Base-by-base conservation (phyloP, 176 grass and related monocot genomes). In the Aegilops sharonensis region DNA sequence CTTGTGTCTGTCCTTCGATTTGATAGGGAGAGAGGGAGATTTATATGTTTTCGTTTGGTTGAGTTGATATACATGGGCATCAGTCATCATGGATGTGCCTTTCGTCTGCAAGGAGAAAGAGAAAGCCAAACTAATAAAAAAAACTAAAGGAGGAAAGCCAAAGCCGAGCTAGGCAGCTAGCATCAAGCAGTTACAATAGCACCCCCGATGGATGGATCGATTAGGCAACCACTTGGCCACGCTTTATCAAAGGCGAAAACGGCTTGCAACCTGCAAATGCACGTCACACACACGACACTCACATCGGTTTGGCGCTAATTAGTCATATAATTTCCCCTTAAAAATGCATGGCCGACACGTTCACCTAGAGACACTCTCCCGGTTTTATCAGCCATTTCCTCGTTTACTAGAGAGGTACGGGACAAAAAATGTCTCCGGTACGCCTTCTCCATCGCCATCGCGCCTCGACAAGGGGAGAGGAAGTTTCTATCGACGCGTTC, bases 221-320 rank as follows among this genome's bases (percentile, higher is more conserved):
- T 75, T 75, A 68, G 5, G 37, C 83, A 76, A 76, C 78, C 62
- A 81, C 64, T 64, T 27, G 11, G 29, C 39, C 35, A 14, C 14
- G 18, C 70, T 90, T 90, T 83, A 66, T 40, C 80, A 90, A 87
- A 90, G 80, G 25, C 29, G 89, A 90, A 79, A 90, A 87, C 85
- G 47, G 18, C 85, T 2, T 87, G 35, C 64, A 75, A 87, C 85
- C 89, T 67, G 45, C 11, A 32, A 0, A 59, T 23, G 52, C 5
- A 32, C 13, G 29, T 30, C 42, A 50, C 25, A 29, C n/a, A 68
- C 65, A 70, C 20, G 30, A 17, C 42, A 34, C 20, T 52, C 1
- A 0, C 6, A 23, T 79, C 35, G 25, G 40, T 21, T 66, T 32
- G 63, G 17, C 20, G 0, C 15, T 7, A 54, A 54, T 2, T 18